Conservation (phyloP, 768 basidiomycete species). For the Amylocystis lapponica region DNA sequence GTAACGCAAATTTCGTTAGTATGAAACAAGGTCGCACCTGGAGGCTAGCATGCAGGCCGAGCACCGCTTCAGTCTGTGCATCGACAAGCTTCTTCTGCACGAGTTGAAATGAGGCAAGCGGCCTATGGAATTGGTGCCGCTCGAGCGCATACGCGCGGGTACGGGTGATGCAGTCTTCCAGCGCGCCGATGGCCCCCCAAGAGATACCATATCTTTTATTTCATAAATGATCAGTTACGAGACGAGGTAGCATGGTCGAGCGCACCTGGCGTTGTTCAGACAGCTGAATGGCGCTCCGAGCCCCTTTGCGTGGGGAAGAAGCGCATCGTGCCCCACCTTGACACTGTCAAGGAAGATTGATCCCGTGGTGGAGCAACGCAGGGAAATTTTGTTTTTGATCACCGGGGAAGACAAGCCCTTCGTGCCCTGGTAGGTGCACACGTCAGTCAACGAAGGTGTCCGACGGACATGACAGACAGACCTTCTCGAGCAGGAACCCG, state of each 20-base stretch:
- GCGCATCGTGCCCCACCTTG: constrained; percentile 59
- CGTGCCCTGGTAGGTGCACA: constrained; percentile 47
- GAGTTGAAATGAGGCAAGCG: constrained; percentile 94
- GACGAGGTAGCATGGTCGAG: neutral
- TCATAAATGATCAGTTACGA: neutral
- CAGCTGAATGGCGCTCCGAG: constrained; percentile 87
- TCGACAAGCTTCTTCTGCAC: constrained; percentile 96
- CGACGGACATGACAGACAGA: constrained; percentile 22
- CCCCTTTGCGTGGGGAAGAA: constrained; percentile 75
- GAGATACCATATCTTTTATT: constrained; percentile 77
- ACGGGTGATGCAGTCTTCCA: constrained; percentile 82
- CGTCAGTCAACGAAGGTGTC: neutral
- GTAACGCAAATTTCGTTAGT: no score
- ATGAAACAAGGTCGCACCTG: constrained; percentile 41
- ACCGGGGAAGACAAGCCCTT: constrained; percentile 79
- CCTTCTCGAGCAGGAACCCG: constrained; percentile 91
- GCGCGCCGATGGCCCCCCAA: constrained; percentile 94
- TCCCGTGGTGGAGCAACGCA: constrained; percentile 79
- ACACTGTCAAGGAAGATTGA: constrained; percentile 94
- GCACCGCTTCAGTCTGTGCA: constrained; percentile 78
- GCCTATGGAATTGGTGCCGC: constrained; percentile 83
- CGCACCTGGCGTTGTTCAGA: constrained; percentile 78
- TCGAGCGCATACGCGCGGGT: constrained; percentile 84
- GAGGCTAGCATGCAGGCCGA: constrained; percentile 70
- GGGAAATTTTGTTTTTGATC: constrained; percentile 91